phyloP scores from a whole-genome alignment of 116 monocot genomes.

The Phalaenopsis hybrid region DNA sequence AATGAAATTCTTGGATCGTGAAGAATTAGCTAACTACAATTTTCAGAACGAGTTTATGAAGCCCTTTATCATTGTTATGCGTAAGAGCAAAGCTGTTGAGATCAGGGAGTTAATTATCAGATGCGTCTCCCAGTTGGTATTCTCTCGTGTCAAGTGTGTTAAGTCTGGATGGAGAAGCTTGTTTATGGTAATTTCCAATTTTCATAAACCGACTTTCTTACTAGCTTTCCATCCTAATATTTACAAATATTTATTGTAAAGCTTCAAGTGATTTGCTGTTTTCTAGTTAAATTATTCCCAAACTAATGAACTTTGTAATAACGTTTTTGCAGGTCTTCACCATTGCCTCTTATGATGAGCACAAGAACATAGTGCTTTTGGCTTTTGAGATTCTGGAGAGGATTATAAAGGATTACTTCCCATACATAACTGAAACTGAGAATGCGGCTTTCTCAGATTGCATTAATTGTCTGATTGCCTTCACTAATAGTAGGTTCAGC shows the following conservation, averaged over 20 bases:
- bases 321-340: constrained; percentile 83
- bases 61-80: constrained; percentile 99
- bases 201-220: not conserved
- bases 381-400: constrained; percentile 96
- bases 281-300: not conserved
- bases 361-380: constrained; percentile 90
- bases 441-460: constrained; percentile 81
- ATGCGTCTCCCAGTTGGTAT: constrained; percentile 97
- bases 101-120: constrained; percentile 94
- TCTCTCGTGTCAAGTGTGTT: constrained; percentile 89
- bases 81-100: constrained; percentile 95
- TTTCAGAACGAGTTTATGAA: constrained; percentile 99
- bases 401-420: constrained; percentile 92
- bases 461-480: constrained; percentile 93
- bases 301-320: constrained; percentile 3
- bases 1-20: constrained; percentile 97
- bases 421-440: constrained; percentile 90
- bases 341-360: constrained; percentile 92
- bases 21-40: constrained; percentile 96
- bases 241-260: not conserved
- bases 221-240: not conserved
- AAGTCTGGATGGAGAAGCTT: constrained; percentile 99
- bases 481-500: constrained; percentile 93
- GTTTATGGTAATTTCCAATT: constrained; percentile 74
- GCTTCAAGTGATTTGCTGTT: not conserved